Evolutionary conservation across 441 rosid species (phyloP), one percentile per base, ranked within the genome.

Genomic region (Metrosideros polymorpha): DNA sequence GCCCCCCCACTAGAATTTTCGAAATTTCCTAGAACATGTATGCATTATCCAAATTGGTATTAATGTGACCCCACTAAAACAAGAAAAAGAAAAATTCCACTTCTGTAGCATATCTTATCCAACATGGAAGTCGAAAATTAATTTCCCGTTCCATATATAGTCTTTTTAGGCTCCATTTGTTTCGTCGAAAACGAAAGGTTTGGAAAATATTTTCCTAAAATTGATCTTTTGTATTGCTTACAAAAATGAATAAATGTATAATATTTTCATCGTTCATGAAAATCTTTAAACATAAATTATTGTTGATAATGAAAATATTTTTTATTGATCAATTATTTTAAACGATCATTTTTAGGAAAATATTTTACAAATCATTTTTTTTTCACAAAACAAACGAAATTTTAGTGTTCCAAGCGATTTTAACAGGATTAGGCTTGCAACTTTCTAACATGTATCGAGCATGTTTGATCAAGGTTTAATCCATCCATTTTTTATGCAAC

Each of bases 361-460:
- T 5, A 32, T 32, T 63, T 5, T 32, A 0, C 24, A 18, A 2
- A 9, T 29, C 3, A 32, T 63, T 63, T 13, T 0, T 63, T 63
- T 63, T 32, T 0, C 5, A 1, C 0, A 1, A 63, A 63, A 63
- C 0, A 63, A 63, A 32, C 0, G 6, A 0, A 63, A 1, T 4
- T 32, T 18, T 39, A 18, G 39, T 18, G 2, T 9, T 63, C 19
- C 25, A 18, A 63, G 27, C 2, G 0, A 0, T 18, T 63, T 24
- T 3, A 5, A 32, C 6, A 32, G 43, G 25, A 32, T 63, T 2
- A 0, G 12, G 76, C 25, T 32, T 4, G 45, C 63, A 32, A 63
- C 39, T 32, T 63, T 63, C 7, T 12, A 32, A 32, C 4, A 63
- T 0, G 27, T 32, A 32, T 32, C 12, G 7, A 0, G 1, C 1